phyloP scores from a whole-genome alignment of 306 rosid species.

The Cucumis melo region DNA sequence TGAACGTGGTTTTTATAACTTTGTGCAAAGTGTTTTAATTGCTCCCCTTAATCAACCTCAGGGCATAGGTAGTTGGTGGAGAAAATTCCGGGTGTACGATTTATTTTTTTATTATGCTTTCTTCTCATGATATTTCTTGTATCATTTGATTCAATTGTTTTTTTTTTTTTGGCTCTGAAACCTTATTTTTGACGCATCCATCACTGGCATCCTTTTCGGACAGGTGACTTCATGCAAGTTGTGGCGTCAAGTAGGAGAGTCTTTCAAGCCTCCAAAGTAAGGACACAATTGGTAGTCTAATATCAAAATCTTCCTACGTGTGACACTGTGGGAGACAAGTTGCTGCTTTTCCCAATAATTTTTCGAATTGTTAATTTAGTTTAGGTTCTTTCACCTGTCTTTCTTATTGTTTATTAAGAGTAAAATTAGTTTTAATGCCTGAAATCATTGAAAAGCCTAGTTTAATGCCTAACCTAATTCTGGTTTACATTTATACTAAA shows the following conservation, averaged over 20 bases:
- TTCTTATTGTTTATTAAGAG: background rate
- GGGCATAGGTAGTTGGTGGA: background rate
- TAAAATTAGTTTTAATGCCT: background rate
- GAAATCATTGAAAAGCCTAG: background rate
- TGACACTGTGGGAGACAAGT: background rate
- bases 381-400: background rate
- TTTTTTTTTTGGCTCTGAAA: constrained; percentile 8
- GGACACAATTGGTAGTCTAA: constrained; percentile 15
- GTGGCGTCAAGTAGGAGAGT: constrained; percentile 99
- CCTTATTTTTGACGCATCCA: constrained; percentile 13
- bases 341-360: background rate
- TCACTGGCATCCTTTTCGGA: constrained; percentile 19
- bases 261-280: constrained; percentile 98
- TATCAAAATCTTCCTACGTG: too few relatives aligned
- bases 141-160: background rate
- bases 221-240: constrained; percentile 93
- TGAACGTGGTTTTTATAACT: background rate
- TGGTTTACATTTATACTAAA: background rate
- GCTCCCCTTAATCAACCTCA: background rate
- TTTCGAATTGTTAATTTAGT: background rate
- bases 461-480: background rate
- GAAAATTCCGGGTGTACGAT: background rate
- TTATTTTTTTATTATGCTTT: background rate
- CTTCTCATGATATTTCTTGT: constrained; percentile 4
- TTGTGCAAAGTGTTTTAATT: background rate